Conservation (phyloP, 495 filamentous ascomycete genomes). For the Astrocystis sublimbata region DNA sequence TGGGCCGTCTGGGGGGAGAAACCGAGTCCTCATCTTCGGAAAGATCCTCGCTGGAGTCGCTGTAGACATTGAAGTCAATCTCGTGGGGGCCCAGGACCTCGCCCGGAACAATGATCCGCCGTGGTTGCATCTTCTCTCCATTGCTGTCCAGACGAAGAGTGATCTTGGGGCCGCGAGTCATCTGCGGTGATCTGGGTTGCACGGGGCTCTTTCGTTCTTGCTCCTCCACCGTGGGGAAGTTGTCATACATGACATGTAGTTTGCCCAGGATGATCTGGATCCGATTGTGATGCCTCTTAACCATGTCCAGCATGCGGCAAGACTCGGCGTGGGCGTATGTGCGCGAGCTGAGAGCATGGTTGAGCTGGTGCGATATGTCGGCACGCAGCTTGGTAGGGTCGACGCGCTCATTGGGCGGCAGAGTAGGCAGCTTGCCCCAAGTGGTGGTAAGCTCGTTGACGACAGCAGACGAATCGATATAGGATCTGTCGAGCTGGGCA, state of each 20-base stretch:
- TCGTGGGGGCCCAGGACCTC: conserved; percentile 62
- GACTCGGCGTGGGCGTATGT: conserved; percentile 82
- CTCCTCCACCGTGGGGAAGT: conserved; percentile 50
- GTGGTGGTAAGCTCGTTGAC: conserved; percentile 72
- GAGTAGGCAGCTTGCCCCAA: conserved; percentile 70
- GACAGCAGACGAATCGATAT: conserved; percentile 61
- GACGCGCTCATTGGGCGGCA: conserved; percentile 52
- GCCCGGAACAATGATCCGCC: conserved; percentile 57
- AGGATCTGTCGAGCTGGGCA: conserved; percentile 73
- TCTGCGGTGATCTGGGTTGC: conserved; percentile 53
- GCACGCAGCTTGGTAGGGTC: conserved; percentile 61
- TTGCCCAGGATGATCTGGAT: conserved; percentile 77
- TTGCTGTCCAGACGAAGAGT: conserved; percentile 63
- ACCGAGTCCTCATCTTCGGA: conserved; percentile 35
- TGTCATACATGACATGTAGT: conserved; percentile 69
- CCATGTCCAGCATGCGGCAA: conserved; percentile 70
- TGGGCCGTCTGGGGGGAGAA: conserved; percentile 32
- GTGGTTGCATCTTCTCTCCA: conserved; percentile 42
- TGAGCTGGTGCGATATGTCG: conserved; percentile 72
- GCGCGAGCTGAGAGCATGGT: conserved; percentile 72
- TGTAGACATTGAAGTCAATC: conserved; percentile 53
- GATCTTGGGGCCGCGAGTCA: conserved; percentile 61
- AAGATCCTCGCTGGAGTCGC: conserved; percentile 45
- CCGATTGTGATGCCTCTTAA: conserved; percentile 76
- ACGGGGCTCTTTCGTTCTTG: conserved; percentile 59